These are phyloP conservation scores for Cyclocybe cylindracea DNA, from an alignment of 768 basidiomycete genomes.

Conservation along the genomic window DNA sequence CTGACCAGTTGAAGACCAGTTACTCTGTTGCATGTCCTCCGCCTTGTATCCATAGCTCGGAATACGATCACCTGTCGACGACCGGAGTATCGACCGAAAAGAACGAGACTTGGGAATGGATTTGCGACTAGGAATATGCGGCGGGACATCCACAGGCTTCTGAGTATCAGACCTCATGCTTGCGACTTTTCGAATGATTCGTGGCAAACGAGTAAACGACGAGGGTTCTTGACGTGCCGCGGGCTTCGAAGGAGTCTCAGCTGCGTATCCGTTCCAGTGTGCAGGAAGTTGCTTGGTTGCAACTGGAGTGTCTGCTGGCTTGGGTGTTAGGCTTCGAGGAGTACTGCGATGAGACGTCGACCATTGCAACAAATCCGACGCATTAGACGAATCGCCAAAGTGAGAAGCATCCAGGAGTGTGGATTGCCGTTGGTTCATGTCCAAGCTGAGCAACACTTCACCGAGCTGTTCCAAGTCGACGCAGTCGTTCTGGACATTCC, in stretches of 20 bases:
- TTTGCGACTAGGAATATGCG: constrained; percentile 10
- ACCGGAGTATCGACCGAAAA: constrained; percentile 21
- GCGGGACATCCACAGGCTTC: constrained; percentile 4
- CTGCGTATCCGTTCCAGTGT: background rate
- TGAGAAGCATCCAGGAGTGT: background rate
- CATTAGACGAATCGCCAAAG: background rate
- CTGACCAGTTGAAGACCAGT: background rate
- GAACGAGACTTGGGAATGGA: constrained; percentile 29
- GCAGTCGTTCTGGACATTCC: background rate
- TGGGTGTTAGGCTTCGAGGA: background rate
- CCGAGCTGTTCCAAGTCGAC: constrained; percentile 11
- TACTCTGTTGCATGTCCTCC: background rate
- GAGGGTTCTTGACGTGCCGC: constrained; percentile 3
- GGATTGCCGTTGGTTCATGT: background rate
- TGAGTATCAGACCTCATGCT: constrained; percentile 32
- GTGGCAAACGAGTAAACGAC: constrained; percentile 22
- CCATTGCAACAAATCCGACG: constrained; percentile 13
- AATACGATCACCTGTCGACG: no score
- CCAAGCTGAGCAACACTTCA: constrained; percentile 3
- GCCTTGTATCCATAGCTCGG: no score
- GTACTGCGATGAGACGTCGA: constrained; percentile 6
- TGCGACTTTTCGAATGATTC: constrained; percentile 37
- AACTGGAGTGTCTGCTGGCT: no score
- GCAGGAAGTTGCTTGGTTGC: no score
- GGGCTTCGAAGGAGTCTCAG: background rate